phyloP scores from a whole-genome alignment of 352 stramenopile genomes.

The Phytophthora meadii region DNA sequence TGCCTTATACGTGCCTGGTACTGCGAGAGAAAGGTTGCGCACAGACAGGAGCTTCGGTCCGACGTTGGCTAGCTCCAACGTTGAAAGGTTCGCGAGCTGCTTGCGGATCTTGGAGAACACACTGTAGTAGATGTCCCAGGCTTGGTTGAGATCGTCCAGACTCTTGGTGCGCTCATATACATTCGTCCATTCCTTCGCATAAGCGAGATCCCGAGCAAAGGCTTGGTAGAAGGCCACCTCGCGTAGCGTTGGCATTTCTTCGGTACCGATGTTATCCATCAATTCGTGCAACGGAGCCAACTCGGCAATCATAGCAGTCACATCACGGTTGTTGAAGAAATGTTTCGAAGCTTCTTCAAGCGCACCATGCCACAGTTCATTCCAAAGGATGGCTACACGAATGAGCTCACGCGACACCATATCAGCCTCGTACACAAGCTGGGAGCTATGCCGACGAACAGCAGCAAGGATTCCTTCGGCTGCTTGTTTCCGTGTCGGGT shows the following conservation, averaged over 20 bases:
- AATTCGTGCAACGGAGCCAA: slow-evolving; percentile 94
- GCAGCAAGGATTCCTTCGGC: slow-evolving; percentile 96
- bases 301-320: slow-evolving; percentile 97
- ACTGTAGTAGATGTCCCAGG: slow-evolving; percentile 99
- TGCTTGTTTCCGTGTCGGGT: slow-evolving; percentile 88
- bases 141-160: slow-evolving; percentile 86
- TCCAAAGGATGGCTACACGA: slow-evolving; percentile 99
- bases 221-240: slow-evolving; percentile 89
- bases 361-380: slow-evolving; percentile 98
- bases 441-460: slow-evolving; percentile 94
- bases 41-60: slow-evolving; percentile 96
- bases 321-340: slow-evolving; percentile 98
- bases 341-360: slow-evolving; percentile 98
- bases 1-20: slow-evolving; percentile 93
- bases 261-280: slow-evolving; percentile 77
- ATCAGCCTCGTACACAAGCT: slow-evolving; percentile 97
- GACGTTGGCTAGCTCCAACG: slow-evolving; percentile 97
- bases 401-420: slow-evolving; percentile 98
- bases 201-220: slow-evolving; percentile 94
- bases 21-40: slow-evolving; percentile 95
- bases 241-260: slow-evolving; percentile 79
- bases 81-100: slow-evolving; percentile 95
- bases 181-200: slow-evolving; percentile 87
- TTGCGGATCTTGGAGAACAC: slow-evolving; percentile 96
- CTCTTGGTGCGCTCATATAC: slow-evolving; percentile 83